Conservation (phyloP, 805 yeast genomes). For the Saccharomyces cerevisiae region DNA sequence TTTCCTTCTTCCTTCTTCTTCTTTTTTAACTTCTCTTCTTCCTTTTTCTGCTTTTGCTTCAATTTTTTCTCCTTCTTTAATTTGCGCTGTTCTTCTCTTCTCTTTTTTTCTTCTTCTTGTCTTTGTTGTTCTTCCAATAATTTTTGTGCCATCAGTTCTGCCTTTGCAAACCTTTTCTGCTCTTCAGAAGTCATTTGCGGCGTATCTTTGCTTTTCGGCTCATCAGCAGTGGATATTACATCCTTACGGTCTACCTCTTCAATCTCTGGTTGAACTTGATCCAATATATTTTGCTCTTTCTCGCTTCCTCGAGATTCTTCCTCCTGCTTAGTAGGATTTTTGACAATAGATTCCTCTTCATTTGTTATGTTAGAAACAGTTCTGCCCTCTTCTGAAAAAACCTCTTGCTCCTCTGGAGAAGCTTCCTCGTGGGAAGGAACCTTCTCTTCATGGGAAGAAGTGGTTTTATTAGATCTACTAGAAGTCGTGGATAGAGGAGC, state of each 20-base stretch:
- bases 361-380: neutral
- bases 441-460: neutral
- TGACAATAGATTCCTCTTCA: neutral
- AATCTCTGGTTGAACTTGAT: neutral
- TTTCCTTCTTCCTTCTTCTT: conserved; percentile 2
- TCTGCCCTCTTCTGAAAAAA: neutral
- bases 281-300: neutral
- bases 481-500: neutral
- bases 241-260: conserved; percentile 2
- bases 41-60: conserved; percentile 9
- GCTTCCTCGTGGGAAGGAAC: neutral
- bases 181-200: neutral
- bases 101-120: conserved; percentile 4
- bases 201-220: neutral
- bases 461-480: neutral
- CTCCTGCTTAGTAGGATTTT: neutral
- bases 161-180: neutral
- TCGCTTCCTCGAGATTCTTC: neutral
- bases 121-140: conserved; percentile 5
- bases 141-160: neutral
- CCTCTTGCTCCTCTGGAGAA: neutral
- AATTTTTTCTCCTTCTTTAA: conserved; percentile 9
- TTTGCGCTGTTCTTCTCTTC: conserved; percentile 4
- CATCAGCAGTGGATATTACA: neutral
- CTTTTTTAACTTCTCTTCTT: conserved; percentile 2